Evolutionary conservation across 2,329 filamentous ascomycete genomes (phyloP).

Genomic region (Cladosporium cucumerinum): DNA sequence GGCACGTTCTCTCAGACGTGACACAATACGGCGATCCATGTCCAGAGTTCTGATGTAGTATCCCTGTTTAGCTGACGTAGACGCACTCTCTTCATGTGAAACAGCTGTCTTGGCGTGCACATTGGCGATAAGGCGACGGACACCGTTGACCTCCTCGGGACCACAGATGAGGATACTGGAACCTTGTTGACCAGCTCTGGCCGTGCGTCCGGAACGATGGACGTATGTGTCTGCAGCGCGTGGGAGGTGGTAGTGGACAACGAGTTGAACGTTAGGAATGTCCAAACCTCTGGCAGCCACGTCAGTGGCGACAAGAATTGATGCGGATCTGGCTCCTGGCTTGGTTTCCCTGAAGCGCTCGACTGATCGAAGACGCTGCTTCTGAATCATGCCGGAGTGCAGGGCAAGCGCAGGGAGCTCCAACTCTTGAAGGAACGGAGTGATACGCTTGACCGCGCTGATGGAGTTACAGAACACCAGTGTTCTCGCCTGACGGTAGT

Average conservation of each 20-base stretch:
- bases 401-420: conserved; percentile 72
- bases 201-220: conserved; percentile 90
- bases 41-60: conserved; percentile 78
- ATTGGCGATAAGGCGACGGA: conserved; percentile 78
- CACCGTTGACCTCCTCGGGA: conserved; percentile 84
- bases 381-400: conserved; percentile 94
- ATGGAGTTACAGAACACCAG: conserved; percentile 97
- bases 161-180: conserved; percentile 84
- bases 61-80: conserved; percentile 46
- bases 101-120: conserved; percentile 64
- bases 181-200: conserved; percentile 73
- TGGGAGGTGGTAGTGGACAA: conserved; percentile 94
- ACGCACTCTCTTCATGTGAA: conserved; percentile 40
- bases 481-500: conserved; percentile 76
- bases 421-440: conserved; percentile 79
- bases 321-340: conserved; percentile 41
- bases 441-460: conserved; percentile 80
- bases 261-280: conserved; percentile 82
- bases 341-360: conserved; percentile 74
- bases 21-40: conserved; percentile 74
- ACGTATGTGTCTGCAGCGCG: conserved; percentile 91
- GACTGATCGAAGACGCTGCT: conserved; percentile 86
- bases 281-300: conserved; percentile 92
- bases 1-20: conserved; percentile 72
- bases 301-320: conserved; percentile 86